Base-by-base conservation (phyloP, 331 rosid genomes). In the Quercus tomentella region DNA sequence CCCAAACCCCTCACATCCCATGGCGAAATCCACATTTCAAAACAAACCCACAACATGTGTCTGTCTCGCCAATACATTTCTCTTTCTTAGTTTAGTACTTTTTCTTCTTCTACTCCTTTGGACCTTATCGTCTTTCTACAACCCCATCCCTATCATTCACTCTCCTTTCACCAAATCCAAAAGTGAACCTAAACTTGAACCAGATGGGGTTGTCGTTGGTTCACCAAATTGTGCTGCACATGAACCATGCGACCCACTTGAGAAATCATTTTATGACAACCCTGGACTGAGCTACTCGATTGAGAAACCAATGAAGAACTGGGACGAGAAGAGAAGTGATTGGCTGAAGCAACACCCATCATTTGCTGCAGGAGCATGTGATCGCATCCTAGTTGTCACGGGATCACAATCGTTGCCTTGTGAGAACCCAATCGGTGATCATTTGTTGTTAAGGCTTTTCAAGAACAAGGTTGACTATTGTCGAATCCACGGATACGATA, bases 401-500 rank as follows among this genome's bases (percentile, higher is more conserved):
- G 87, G 91, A 22, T 82, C 86, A 0, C 87, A 88, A 45, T 84
- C 89, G 4, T n/a, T 43, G 7, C 83, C 67, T 15, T 88, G 89
- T 52, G 62, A 76, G 12, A 80, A 82, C 25, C 52, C 56, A 3
- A 57, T 83, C 25, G 89, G 89, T 4, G 89, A 85, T 58, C 89
- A 88, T 60, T 45, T 88, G 4, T 86, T 85, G 7, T 25, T 88
- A 28, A 63, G 89, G 56, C n/a, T 49, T 1, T 88, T 88, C 79
- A 88, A 85, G 86, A 88, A 88, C 87, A 85, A 88, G 68, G 89
- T 88, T 7, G 91, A 88, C 54, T 88, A 85, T 67, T 82, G 87
- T 26, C 57, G 89, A 61, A 31, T 85, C 41, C 89, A 88, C 62
- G 79, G 79, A n/a, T 56, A 70, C 58, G 89, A 85, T 0, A 74